phyloP scores from a whole-genome alignment of 2,329 filamentous ascomycete species.

The Ilyonectria mors-panacis region DNA sequence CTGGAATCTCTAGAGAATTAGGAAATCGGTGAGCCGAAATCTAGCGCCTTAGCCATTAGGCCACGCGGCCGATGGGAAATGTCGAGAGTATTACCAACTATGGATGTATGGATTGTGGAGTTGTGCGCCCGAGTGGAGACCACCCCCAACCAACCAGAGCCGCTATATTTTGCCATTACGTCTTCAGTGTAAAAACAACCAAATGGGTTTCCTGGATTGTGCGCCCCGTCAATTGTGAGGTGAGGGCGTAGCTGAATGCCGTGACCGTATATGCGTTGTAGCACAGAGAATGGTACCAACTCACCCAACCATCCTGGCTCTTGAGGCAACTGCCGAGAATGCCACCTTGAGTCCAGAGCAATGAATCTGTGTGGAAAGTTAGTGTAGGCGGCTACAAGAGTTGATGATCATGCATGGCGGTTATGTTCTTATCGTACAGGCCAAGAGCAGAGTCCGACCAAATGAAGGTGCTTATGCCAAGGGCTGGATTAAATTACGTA shows the following conservation, averaged over 20 bases:
- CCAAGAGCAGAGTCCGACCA: background rate
- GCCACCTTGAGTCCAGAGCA: background rate
- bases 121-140: background rate
- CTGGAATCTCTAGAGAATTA: conserved; percentile 25
- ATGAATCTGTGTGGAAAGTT: background rate
- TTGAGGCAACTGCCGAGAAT: background rate
- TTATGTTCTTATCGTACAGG: background rate
- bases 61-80: conserved; percentile 28
- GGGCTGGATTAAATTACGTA: background rate
- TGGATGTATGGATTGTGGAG: conserved; percentile 2
- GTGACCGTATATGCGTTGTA: background rate
- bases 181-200: background rate
- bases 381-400: background rate
- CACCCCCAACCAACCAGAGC: background rate
- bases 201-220: background rate
- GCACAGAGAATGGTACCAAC: background rate
- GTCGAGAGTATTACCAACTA: background rate
- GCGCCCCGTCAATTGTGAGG: background rate
- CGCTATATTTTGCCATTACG: background rate
- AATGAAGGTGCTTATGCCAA: background rate
- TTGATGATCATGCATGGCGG: background rate
- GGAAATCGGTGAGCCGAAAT: conserved; percentile 17
- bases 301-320: background rate
- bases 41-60: conserved; percentile 33
- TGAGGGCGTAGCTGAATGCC: background rate